phyloP scores from a whole-genome alignment of 2,329 filamentous ascomycete species.

The Beauveria rudraprayagi region DNA sequence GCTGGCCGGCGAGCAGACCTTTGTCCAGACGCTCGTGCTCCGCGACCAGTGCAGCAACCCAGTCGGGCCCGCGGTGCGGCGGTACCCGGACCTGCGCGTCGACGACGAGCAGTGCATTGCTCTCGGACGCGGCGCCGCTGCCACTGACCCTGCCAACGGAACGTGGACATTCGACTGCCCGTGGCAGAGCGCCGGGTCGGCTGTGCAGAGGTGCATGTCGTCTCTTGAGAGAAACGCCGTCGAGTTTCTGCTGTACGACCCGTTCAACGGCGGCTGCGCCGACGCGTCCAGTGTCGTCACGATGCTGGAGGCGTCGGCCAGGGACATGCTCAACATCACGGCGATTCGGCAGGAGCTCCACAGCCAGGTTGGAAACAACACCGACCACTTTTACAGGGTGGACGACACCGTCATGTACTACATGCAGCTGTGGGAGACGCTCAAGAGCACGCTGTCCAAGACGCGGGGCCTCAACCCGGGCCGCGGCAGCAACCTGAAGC shows the following conservation, averaged over 20 bases:
- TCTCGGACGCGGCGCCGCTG: constrained; percentile 20
- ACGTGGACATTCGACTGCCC: constrained; percentile 29
- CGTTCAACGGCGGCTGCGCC: constrained; percentile 28
- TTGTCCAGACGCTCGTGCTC: constrained; percentile 25
- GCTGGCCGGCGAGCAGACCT: constrained; percentile 14
- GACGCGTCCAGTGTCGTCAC: constrained; percentile 27
- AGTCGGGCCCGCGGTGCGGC: constrained; percentile 19
- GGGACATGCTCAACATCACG: constrained; percentile 22
- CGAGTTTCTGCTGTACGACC: constrained; percentile 26
- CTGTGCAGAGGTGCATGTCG: constrained; percentile 21
- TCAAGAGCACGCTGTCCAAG: constrained; percentile 25
- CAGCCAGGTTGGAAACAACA: constrained; percentile 18
- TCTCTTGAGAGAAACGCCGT: constrained; percentile 25
- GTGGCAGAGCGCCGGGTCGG: constrained; percentile 26
- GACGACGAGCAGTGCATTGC: constrained; percentile 25
- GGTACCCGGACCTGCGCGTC: constrained; percentile 24
- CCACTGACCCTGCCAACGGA: constrained; percentile 20
- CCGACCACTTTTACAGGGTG: constrained; percentile 15
- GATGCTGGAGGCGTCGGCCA: constrained; percentile 21
- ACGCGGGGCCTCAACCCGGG: constrained; percentile 11
- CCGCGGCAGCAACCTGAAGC: constrained; percentile 20
- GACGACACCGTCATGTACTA: constrained; percentile 22
- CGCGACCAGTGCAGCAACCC: constrained; percentile 27
- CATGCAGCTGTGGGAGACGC: constrained; percentile 22
- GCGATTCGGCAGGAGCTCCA: constrained; percentile 21